Conservation (phyloP, 1,139 yeast species). For the Suhomyces bribrorum region DNA sequence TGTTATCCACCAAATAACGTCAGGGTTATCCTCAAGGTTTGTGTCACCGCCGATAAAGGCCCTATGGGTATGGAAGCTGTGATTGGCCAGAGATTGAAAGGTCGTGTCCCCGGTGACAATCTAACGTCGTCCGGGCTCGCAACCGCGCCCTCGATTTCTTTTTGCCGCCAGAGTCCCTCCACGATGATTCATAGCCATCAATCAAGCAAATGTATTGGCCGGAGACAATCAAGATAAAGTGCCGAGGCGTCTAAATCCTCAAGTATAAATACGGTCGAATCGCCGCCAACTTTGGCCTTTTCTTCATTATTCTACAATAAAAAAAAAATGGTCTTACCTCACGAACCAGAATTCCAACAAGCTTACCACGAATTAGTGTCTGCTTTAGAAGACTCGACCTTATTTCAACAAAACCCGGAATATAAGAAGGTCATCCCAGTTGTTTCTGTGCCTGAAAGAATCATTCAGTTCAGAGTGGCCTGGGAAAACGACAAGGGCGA, state of each 20-base stretch:
- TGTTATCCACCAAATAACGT: neutral
- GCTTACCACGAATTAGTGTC: constrained; percentile 92
- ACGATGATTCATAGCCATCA: constrained; percentile 7
- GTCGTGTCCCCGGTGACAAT: constrained; percentile 2
- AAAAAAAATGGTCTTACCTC: constrained; percentile 52
- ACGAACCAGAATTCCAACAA: constrained; percentile 98
- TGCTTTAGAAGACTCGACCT: constrained; percentile 87
- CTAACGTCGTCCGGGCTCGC: neutral
- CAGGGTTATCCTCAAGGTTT: constrained; percentile 1
- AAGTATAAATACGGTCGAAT: constrained; percentile 2
- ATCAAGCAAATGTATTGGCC: constrained; percentile 5
- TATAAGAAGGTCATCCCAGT: constrained; percentile 88
- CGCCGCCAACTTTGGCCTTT: neutral
- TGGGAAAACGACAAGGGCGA: constrained; percentile 97
- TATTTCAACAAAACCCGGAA: constrained; percentile 86
- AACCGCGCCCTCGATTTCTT: constrained; percentile 2
- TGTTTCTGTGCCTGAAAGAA: constrained; percentile 92
- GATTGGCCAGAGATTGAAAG: constrained; percentile 12
- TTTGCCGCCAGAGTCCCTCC: constrained; percentile 1
- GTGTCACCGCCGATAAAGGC: constrained; percentile 15
- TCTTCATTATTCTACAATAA: neutral
- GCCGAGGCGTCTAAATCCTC: constrained; percentile 4
- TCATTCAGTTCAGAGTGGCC: constrained; percentile 92
- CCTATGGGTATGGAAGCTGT: neutral
- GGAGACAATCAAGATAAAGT: neutral